Evolutionary conservation across 2,329 filamentous ascomycete species (phyloP).

Genomic region (Fusarium nurragi): DNA sequence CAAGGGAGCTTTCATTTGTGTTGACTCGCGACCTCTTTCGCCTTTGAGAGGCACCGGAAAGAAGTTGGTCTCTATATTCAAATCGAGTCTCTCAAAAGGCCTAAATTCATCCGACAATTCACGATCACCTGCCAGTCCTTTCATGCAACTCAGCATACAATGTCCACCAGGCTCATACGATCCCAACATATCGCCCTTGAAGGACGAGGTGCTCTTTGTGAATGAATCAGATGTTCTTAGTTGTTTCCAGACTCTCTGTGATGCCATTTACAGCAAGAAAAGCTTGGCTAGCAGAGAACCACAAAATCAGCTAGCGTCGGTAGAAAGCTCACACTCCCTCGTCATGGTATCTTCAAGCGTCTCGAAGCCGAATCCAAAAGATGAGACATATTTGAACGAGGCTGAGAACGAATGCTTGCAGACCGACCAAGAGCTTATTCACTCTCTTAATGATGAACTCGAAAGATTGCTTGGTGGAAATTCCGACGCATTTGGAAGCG

Average conservation of each 20-base stretch:
- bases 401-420: background rate
- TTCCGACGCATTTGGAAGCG: background rate
- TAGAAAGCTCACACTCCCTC: background rate
- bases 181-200: constrained; percentile 74
- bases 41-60: constrained; percentile 65
- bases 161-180: constrained; percentile 74
- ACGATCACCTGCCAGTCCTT: constrained; percentile 59
- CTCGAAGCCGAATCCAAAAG: background rate
- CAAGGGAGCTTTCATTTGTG: constrained; percentile 69
- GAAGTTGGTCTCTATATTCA: constrained; percentile 65
- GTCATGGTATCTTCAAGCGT: background rate
- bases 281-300: background rate
- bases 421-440: constrained; percentile 18
- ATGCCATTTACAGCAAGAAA: constrained; percentile 49
- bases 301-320: background rate
- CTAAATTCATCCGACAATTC: constrained; percentile 38
- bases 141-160: constrained; percentile 70
- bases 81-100: constrained; percentile 55
- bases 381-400: background rate
- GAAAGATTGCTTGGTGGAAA: constrained; percentile 5
- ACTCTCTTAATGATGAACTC: constrained; percentile 18
- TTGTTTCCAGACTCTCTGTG: constrained; percentile 58
- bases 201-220: constrained; percentile 76
- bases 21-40: constrained; percentile 74
- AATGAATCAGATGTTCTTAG: constrained; percentile 59